Evolutionary conservation across 2,329 filamentous ascomycete species (phyloP).

Genomic region (Colletotrichum cordylinicola): DNA sequence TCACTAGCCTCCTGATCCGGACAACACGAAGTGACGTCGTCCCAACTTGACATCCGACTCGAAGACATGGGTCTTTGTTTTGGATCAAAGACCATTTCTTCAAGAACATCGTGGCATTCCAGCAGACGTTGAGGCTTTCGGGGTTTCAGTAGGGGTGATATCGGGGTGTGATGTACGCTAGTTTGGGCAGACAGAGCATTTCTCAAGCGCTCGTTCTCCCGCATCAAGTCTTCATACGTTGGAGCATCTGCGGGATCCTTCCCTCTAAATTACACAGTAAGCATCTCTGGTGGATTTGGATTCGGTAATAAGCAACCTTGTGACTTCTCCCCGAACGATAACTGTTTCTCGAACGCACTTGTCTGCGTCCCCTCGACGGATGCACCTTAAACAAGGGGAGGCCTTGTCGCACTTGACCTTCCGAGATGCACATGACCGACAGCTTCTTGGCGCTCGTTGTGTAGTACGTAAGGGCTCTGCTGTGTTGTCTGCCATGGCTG

Average conservation of each 20-base stretch:
- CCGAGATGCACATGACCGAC: conserved; percentile 26
- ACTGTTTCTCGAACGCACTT: conserved; percentile 14
- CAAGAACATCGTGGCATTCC: not conserved
- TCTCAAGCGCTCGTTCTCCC: not conserved
- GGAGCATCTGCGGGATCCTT: not conserved
- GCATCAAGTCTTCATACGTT: not conserved
- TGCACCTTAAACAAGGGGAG: conserved; percentile 27
- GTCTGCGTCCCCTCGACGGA: conserved; percentile 24
- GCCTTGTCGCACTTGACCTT: conserved; percentile 31
- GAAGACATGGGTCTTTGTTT: not conserved
- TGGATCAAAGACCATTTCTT: not conserved
- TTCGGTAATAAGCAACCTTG: not conserved
- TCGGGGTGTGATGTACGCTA: not conserved
- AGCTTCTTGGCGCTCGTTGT: conserved; percentile 28
- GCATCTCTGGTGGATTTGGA: no score
- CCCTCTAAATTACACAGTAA: not conserved
- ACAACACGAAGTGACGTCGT: not conserved
- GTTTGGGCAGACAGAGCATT: not conserved
- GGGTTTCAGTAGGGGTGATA: not conserved
- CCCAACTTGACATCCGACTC: not conserved
- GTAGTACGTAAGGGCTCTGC: conserved; percentile 17
- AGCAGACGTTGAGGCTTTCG: not conserved
- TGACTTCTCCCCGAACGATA: conserved; percentile 6
- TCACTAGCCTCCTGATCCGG: conserved; percentile 30
- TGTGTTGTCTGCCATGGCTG: not conserved